A percentile compares a stretch with the other conserved stretches of the same genome.
Conservation (phyloP, 176 grass and related monocot genomes). For the Paspalum vaginatum region DNA sequence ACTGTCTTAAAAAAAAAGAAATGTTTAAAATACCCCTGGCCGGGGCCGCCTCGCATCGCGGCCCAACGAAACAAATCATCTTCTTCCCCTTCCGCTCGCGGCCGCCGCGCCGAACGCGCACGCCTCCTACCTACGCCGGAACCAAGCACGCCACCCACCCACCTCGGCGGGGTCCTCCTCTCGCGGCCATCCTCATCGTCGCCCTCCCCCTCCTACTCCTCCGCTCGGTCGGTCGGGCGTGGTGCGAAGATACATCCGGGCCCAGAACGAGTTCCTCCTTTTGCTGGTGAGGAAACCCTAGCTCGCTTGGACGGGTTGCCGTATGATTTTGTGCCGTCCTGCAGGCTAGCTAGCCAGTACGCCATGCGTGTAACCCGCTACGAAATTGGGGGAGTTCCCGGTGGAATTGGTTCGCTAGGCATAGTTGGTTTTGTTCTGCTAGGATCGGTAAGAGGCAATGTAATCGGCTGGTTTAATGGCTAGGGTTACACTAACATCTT, state of each 20-base stretch:
- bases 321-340: not conserved
- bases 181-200: not conserved
- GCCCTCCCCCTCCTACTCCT: not conserved
- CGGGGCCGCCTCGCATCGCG: not conserved
- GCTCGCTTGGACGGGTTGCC: not conserved
- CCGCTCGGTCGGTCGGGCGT: not conserved
- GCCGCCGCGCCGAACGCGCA: not conserved
- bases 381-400: not conserved
- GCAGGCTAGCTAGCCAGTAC: no score
- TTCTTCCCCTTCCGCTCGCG: not conserved
- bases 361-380: not conserved
- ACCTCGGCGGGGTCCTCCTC: not conserved
- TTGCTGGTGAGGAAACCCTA: conserved; percentile 24
- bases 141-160: not conserved
- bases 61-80: conserved; percentile 3
- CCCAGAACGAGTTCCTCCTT: not conserved
- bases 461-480: not conserved
- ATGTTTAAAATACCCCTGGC: not conserved
- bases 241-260: not conserved
- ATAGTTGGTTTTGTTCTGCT: not conserved
- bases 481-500: not conserved
- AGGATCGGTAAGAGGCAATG: not conserved
- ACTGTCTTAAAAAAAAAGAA: not conserved
- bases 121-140: conserved; percentile 9
- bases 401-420: not conserved